Base-by-base conservation (phyloP, 2,329 filamentous ascomycete species). In the Colletotrichum sp. region DNA sequence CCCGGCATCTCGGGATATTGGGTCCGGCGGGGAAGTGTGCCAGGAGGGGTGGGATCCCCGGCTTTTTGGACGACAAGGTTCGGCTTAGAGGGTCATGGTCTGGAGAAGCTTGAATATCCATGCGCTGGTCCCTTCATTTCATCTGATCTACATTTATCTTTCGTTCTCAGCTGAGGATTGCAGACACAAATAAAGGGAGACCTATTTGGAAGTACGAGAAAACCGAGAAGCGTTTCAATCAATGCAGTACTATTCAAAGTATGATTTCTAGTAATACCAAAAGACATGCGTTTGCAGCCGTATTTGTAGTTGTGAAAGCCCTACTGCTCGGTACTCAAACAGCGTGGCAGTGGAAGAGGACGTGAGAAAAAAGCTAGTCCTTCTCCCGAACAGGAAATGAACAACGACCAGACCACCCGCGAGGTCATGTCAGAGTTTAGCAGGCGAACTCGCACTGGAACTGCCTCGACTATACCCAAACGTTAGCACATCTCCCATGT, bases 1-100 rank as follows among this genome's bases (percentile, higher is more conserved):
- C 43, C 59, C 59, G 59, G 59, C 9, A 32, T 63, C 30, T 63
- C 57, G 57, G 26, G 15, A n/a, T 28, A 7, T 60, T n/a, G 10
- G 18, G 59, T 34, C 59, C 30, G 32, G 59, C 59, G 59, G 59
- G 59, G 59, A 63, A 36, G 32, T 63, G 30, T 34, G 59, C 10
- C 43, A 52, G n/a, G 39, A 48, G 18, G 39, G 18, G 9, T 48
- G 39, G 39, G 39, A 48, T 48, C 39, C 39, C 39, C 39, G 39
- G 39, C 39, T n/a, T n/a, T n/a, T n/a, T 48, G 9, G 39, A 48
- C n/a, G n/a, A 52, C 43, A 21, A 52, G 43, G 43, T 52, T 13
- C 10, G n/a, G 10, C n/a, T 21, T 12, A 24, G n/a, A 13, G 6
- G 43, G n/a, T 52, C 10, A 52, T 1, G 6, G 6, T 52, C 43